Percentiles rank a stretch among this genome's conserved stretches.
These are phyloP conservation scores for Rhizodiscina lignyota DNA, from an alignment of 495 filamentous ascomycete species.

Conservation along the genomic window DNA sequence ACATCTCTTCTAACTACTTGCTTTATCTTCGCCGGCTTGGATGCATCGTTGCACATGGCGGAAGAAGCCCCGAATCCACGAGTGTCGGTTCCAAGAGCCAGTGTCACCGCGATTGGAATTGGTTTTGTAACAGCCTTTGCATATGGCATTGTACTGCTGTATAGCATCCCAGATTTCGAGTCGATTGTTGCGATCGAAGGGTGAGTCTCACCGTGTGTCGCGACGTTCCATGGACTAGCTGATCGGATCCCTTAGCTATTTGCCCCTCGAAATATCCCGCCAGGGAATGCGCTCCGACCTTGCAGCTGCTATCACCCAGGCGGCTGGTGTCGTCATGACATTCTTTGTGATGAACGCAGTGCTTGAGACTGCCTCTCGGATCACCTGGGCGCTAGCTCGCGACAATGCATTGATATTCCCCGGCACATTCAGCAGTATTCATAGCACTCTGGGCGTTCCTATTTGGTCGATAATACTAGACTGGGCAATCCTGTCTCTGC, in stretches of 20 bases:
- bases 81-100: not conserved
- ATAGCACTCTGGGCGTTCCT: not conserved
- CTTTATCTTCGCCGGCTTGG: not conserved
- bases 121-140: not conserved
- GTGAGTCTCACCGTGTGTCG: not conserved
- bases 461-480: not conserved
- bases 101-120: not conserved
- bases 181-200: not conserved
- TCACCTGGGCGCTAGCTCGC: not conserved
- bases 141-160: not conserved
- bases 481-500: not conserved
- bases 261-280: not conserved
- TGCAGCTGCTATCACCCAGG: not conserved
- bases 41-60: not conserved
- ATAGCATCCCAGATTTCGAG: not conserved
- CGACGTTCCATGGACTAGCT: no score
- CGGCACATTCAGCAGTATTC: not conserved
- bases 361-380: not conserved
- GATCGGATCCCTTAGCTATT: not conserved
- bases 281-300: not conserved
- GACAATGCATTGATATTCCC: not conserved
- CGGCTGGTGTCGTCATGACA: not conserved
- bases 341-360: not conserved
- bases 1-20: not conserved
- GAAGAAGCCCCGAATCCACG: not conserved